phyloP scores from a whole-genome alignment of 331 rosid genomes.

The Quercus phellos region DNA sequence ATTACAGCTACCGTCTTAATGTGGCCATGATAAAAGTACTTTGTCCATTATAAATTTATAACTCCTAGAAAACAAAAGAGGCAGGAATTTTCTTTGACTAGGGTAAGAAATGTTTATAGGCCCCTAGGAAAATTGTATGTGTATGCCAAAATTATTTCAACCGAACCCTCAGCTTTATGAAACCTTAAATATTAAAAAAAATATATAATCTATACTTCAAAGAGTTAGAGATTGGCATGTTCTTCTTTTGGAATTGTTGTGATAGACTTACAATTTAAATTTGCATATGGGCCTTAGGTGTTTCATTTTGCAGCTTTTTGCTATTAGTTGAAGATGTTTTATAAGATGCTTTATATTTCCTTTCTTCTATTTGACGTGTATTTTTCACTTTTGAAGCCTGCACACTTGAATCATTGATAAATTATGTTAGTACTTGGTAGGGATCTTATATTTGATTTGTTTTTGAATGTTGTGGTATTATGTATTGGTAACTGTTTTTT shows the following conservation, averaged over 20 bases:
- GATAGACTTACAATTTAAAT: not conserved
- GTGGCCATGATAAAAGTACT: not conserved
- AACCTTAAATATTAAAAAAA: not conserved
- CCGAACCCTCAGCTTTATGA: not conserved
- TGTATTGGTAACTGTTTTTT: constrained; percentile 2
- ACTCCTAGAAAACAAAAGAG: not conserved
- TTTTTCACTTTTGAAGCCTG: not conserved
- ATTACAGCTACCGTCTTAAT: not conserved
- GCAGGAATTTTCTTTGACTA: not conserved
- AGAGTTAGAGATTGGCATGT: not conserved
- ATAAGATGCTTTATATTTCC: not conserved
- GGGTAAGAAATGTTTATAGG: not conserved
- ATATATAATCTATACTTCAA: not conserved
- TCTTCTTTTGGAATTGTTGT: not conserved
- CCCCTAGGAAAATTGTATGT: not conserved
- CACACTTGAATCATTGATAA: not conserved
- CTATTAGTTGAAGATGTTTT: not conserved
- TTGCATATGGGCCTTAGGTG: not conserved
- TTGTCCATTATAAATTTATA: not conserved
- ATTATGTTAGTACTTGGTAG: not conserved
- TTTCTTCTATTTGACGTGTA: not conserved
- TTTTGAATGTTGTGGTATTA: not conserved
- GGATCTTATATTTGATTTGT: not conserved
- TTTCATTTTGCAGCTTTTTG: not conserved
- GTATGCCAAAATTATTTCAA: not conserved